Conservation (phyloP, 1,139 yeast species). For the Zygosaccharomyces sapae region DNA sequence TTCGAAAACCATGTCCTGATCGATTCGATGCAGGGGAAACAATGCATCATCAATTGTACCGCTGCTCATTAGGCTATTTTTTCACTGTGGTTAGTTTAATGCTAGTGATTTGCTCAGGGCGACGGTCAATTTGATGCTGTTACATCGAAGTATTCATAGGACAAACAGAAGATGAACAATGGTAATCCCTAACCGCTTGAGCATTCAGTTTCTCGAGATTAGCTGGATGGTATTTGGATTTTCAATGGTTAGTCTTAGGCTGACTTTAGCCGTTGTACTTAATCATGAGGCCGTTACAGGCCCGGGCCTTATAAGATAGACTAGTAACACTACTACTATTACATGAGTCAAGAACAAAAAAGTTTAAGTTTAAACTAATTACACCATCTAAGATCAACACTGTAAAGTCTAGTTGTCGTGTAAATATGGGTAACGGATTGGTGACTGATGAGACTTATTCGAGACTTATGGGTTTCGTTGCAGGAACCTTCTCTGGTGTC, state of each 20-base stretch:
- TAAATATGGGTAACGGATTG: constrained; percentile 5
- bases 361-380: background rate
- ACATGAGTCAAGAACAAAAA: background rate
- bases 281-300: constrained; percentile 13
- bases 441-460: constrained; percentile 24
- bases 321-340: background rate
- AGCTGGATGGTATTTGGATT: background rate
- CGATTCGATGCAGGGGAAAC: background rate
- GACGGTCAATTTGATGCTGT: constrained; percentile 1
- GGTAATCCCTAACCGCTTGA: no score
- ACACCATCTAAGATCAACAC: background rate
- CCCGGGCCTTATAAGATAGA: constrained; percentile 5
- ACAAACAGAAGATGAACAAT: background rate
- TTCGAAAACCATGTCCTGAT: constrained; percentile 5
- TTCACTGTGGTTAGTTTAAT: background rate
- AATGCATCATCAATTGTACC: background rate
- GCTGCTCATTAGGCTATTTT: background rate
- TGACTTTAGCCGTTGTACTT: background rate
- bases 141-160: background rate
- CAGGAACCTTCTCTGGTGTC: constrained; percentile 83
- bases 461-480: constrained; percentile 62
- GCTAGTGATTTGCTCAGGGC: background rate
- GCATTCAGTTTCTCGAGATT: background rate
- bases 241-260: background rate
- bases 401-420: background rate